A percentile compares a stretch with the other conserved stretches of the same genome.
Evolutionary conservation across 2,329 filamentous ascomycete species (phyloP).

Genomic region (Ophiostoma himal-ulmi): DNA sequence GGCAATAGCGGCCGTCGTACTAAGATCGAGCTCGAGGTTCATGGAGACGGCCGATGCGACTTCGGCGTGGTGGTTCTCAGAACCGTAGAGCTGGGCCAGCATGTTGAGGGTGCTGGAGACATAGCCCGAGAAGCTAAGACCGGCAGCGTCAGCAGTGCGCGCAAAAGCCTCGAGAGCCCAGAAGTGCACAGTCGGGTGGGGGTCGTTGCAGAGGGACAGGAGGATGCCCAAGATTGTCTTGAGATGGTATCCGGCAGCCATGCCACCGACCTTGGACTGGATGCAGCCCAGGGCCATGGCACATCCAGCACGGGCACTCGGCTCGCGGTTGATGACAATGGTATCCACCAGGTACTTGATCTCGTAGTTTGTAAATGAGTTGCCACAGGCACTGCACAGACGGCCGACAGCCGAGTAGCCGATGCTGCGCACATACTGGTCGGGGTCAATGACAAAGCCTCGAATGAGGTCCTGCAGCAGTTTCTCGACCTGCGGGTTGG

Average conservation of each 20-base stretch:
- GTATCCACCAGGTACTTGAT: conserved; percentile 85
- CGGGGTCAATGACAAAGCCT: conserved; percentile 72
- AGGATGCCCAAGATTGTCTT: conserved; percentile 96
- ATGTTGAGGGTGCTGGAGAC: conserved; percentile 88
- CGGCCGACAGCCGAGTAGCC: conserved; percentile 81
- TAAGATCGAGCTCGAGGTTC: conserved; percentile 80
- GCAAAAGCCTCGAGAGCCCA: conserved; percentile 90
- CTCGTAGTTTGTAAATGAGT: conserved; percentile 79
- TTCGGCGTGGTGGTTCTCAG: conserved; percentile 85
- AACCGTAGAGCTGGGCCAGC: conserved; percentile 86
- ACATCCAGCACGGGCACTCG: conserved; percentile 86
- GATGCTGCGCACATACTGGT: conserved; percentile 78
- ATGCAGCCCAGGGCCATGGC: conserved; percentile 90
- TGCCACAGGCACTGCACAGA: conserved; percentile 78
- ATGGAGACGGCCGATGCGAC: conserved; percentile 73
- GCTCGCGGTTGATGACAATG: conserved; percentile 89
- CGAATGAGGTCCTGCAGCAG: conserved; percentile 69
- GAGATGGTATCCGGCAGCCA: conserved; percentile 92
- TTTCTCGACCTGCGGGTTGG: conserved; percentile 70
- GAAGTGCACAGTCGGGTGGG: conserved; percentile 90
- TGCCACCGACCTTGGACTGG: conserved; percentile 90
- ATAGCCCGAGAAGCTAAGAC: conserved; percentile 83
- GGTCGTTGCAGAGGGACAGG: conserved; percentile 95
- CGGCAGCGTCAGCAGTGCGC: conserved; percentile 83
- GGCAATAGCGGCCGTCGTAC: conserved; percentile 75